Evolutionary conservation across 176 grass and related monocot genomes (phyloP).

Genomic region (Musa acuminata): DNA sequence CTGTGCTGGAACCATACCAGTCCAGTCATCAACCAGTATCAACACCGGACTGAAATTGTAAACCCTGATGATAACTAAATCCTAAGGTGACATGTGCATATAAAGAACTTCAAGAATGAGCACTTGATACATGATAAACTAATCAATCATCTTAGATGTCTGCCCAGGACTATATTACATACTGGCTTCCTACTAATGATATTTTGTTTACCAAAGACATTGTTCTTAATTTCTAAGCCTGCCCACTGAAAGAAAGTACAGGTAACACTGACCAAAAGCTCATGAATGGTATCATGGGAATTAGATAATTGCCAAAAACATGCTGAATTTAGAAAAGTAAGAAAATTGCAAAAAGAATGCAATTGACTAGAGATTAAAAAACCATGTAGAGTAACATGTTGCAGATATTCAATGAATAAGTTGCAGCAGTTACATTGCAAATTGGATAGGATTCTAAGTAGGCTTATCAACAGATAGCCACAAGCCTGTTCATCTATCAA

Average conservation of each 20-base stretch:
- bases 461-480: conserved; percentile 33
- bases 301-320: background rate
- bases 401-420: conserved; percentile 1
- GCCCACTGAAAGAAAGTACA: background rate
- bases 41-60: background rate
- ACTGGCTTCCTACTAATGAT: background rate
- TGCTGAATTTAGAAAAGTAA: background rate
- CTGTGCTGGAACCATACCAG: too few relatives aligned
- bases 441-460: conserved; percentile 60
- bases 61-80: background rate
- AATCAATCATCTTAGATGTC: background rate
- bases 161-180: background rate
- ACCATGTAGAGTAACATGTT: background rate
- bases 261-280: background rate
- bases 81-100: background rate
- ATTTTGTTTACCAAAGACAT: background rate
- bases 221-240: background rate
- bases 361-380: background rate
- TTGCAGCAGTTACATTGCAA: conserved; percentile 51
- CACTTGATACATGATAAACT: background rate
- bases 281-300: background rate
- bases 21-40: too few relatives aligned
- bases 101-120: background rate
- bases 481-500: conserved; percentile 30
- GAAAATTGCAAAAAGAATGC: background rate